A percentile compares a stretch with the other conserved stretches of the same genome.
Evolutionary conservation across 768 basidiomycete genomes (phyloP).

Genomic region (Leucosporidium scottii): DNA sequence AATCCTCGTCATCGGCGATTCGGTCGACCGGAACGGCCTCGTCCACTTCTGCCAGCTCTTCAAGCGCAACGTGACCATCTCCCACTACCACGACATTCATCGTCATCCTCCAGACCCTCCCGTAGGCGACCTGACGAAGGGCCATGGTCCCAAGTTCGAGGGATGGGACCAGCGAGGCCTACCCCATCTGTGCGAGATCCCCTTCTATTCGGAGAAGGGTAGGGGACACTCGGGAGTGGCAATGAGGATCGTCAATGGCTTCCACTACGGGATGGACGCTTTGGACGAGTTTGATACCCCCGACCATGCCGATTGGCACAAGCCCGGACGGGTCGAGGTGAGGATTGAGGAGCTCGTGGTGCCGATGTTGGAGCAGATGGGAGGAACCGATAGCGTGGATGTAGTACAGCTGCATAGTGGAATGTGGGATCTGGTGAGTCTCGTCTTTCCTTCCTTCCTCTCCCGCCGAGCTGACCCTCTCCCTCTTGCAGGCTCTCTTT

Average conservation of each 20-base stretch:
- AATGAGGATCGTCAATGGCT: slow-evolving; percentile 29
- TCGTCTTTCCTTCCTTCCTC: neutral
- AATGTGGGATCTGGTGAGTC: slow-evolving; percentile 32
- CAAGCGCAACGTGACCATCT: slow-evolving; percentile 26
- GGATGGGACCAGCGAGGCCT: slow-evolving; percentile 33
- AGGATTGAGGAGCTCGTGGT: slow-evolving; percentile 30
- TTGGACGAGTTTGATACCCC: slow-evolving; percentile 33
- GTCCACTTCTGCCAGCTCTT: slow-evolving; percentile 33
- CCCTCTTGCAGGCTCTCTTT: slow-evolving; percentile 20
- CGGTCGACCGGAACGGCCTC: slow-evolving; percentile 33
- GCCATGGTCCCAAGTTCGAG: slow-evolving; percentile 25
- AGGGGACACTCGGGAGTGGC: slow-evolving; percentile 3
- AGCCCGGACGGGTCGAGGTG: slow-evolving; percentile 26
- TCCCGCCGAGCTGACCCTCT: neutral
- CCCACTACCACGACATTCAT: slow-evolving; percentile 26
- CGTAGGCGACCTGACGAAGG: slow-evolving; percentile 16
- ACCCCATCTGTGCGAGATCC: slow-evolving; percentile 30
- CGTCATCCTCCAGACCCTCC: slow-evolving; percentile 14
- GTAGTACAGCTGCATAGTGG: slow-evolving; percentile 26
- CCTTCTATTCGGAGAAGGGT: slow-evolving; percentile 6
- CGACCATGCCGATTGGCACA: slow-evolving; percentile 31
- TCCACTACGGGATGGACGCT: slow-evolving; percentile 33
- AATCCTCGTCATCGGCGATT: slow-evolving; percentile 30
- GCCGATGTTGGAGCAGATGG: slow-evolving; percentile 25
- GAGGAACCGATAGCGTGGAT: slow-evolving; percentile 25